Evolutionary conservation across 1,284 basidiomycete genomes (phyloP).

Genomic region (Volvariella surrecta): DNA sequence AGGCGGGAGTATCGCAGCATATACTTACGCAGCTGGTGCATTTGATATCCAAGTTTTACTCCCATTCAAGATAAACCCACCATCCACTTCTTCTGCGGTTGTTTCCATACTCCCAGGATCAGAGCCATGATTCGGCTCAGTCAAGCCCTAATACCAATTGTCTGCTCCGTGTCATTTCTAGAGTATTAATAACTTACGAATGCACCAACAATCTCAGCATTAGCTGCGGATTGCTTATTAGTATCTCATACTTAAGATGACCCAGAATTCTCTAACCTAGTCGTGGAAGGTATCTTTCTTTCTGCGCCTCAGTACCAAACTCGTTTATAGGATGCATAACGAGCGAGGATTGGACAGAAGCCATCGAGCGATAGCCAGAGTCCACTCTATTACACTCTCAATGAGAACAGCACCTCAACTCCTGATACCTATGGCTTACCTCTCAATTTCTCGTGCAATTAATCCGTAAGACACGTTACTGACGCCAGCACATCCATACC

Average conservation of each 20-base stretch:
- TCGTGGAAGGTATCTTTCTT: slow-evolving; percentile 83
- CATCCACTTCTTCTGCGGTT: slow-evolving; percentile 76
- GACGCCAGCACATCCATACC: slow-evolving; percentile 93
- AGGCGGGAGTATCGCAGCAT: slow-evolving; percentile 4
- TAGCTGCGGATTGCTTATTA: slow-evolving; percentile 46
- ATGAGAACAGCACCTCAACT: slow-evolving; percentile 1
- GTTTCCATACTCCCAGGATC: slow-evolving; percentile 95
- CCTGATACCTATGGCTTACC: slow-evolving; percentile 32
- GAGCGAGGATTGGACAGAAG: slow-evolving; percentile 92
- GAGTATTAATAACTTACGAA: slow-evolving; percentile 55
- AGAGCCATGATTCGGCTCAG: slow-evolving; percentile 95
- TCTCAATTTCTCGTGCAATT: slow-evolving; percentile 89
- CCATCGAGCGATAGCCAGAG: slow-evolving; percentile 93
- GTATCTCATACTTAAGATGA: too few species aligned
- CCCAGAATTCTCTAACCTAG: slow-evolving; percentile 55
- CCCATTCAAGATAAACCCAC: slow-evolving; percentile 83
- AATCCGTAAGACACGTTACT: slow-evolving; percentile 90
- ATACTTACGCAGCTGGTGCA: slow-evolving; percentile 72
- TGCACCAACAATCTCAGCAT: slow-evolving; percentile 85
- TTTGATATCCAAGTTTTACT: slow-evolving; percentile 98
- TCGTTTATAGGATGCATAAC: slow-evolving; percentile 98
- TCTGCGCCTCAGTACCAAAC: slow-evolving; percentile 87
- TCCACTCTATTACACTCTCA: slow-evolving; percentile 68
- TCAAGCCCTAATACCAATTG: slow-evolving; percentile 60
- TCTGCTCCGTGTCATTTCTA: not conserved